Percentiles rank a stretch among this genome's conserved stretches.
These are phyloP conservation scores for Massarina eburnea DNA, from an alignment of 2,329 filamentous ascomycete species.

Conservation along the genomic window DNA sequence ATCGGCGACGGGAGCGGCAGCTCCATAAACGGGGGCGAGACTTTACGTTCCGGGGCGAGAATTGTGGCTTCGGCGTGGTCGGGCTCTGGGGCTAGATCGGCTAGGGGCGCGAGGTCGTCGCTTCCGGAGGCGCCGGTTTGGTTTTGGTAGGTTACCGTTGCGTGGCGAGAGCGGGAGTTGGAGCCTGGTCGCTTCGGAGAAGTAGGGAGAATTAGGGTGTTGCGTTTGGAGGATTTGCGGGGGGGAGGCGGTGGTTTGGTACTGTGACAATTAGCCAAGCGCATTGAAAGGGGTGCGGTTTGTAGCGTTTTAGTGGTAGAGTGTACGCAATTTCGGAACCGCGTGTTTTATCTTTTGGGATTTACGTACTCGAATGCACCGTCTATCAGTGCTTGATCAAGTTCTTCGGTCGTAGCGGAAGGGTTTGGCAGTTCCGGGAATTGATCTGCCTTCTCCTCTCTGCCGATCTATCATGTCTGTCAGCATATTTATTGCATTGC, in stretches of 20 bases:
- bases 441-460: slow-evolving; percentile 36
- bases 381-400: slow-evolving; percentile 26
- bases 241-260: slow-evolving; percentile 24
- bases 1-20: slow-evolving; percentile 21
- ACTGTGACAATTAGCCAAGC: too few species aligned
- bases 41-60: slow-evolving; percentile 30
- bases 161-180: slow-evolving; percentile 33
- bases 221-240: slow-evolving; percentile 10
- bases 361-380: slow-evolving; percentile 32
- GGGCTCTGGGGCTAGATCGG: slow-evolving; percentile 19
- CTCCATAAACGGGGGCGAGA: too few species aligned
- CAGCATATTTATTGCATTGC: not conserved
- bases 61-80: slow-evolving; percentile 30
- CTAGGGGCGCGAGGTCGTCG: slow-evolving; percentile 26
- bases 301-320: too few species aligned
- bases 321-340: too few species aligned
- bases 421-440: slow-evolving; percentile 13
- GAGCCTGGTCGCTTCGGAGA: slow-evolving; percentile 14
- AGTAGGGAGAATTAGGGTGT: slow-evolving; percentile 10
- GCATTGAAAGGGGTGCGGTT: too few species aligned
- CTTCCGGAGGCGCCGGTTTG: slow-evolving; percentile 24
- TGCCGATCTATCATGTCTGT: slow-evolving; percentile 29
- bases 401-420: slow-evolving; percentile 31
- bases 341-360: too few species aligned
- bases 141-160: slow-evolving; percentile 36